Conservation (phyloP, 1,284 basidiomycete species). For the Apiotrichum veenhuisii region DNA sequence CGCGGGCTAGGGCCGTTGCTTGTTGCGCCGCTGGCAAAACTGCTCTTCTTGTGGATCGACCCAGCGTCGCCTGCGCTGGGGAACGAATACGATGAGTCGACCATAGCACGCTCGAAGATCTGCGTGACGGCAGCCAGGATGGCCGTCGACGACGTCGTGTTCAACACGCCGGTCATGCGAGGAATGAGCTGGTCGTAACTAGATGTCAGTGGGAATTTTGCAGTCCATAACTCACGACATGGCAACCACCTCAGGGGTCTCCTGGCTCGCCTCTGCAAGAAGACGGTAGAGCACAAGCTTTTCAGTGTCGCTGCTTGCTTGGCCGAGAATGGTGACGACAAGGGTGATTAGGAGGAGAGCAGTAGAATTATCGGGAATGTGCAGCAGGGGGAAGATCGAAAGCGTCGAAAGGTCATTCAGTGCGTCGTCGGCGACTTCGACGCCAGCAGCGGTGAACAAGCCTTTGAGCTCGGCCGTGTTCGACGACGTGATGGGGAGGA, state of each 20-base stretch:
- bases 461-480: constrained; percentile 57
- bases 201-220: constrained; percentile 50
- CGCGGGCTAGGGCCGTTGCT: constrained; percentile 13
- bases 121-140: constrained; percentile 68
- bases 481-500: constrained; percentile 64
- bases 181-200: constrained; percentile 71
- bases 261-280: constrained; percentile 67
- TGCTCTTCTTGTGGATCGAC: constrained; percentile 24
- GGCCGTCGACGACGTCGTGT: constrained; percentile 65
- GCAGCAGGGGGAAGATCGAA: constrained; percentile 51
- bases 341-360: constrained; percentile 73
- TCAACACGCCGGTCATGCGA: constrained; percentile 69
- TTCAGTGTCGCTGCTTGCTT: constrained; percentile 71
- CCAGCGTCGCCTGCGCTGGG: constrained; percentile 16
- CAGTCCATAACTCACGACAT: constrained; percentile 56
- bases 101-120: constrained; percentile 57
- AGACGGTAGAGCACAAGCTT: constrained; percentile 73
- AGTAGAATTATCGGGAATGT: constrained; percentile 57
- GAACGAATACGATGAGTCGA: constrained; percentile 38
- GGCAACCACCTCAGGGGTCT: constrained; percentile 69
- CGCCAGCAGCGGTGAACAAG: constrained; percentile 61
- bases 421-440: constrained; percentile 56
- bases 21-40: not conserved
- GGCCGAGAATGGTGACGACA: constrained; percentile 69
- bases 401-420: constrained; percentile 52